A percentile compares a stretch with the other conserved stretches of the same genome.
Evolutionary conservation across 176 grass and related monocot genomes (phyloP).

Genomic region (Ampelocalamus luodianensis): DNA sequence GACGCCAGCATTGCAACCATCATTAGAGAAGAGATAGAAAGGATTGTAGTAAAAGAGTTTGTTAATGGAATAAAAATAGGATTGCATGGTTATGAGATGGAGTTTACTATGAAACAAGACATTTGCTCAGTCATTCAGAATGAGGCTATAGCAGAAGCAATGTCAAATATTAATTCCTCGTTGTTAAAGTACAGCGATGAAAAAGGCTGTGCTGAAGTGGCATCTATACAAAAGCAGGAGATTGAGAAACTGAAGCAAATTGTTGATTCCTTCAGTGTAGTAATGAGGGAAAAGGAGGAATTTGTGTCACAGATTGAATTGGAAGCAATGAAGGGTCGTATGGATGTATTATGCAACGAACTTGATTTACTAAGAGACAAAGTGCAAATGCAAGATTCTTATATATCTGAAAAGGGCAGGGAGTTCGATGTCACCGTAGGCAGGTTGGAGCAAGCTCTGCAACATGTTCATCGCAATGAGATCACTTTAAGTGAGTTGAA

Average conservation of each 20-base stretch:
- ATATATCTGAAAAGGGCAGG: slow-evolving; percentile 47
- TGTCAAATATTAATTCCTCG: slow-evolving; percentile 46
- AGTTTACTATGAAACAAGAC: slow-evolving; percentile 40
- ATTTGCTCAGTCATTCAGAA: slow-evolving; percentile 51
- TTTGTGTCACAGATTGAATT: slow-evolving; percentile 48
- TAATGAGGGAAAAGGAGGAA: slow-evolving; percentile 51
- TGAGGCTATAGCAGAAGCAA: slow-evolving; percentile 45
- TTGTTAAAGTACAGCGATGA: slow-evolving; percentile 37
- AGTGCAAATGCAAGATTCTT: slow-evolving; percentile 49
- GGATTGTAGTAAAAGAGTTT: slow-evolving; percentile 47
- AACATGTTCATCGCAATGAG: slow-evolving; percentile 52
- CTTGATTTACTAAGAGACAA: slow-evolving; percentile 56
- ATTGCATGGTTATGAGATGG: slow-evolving; percentile 49
- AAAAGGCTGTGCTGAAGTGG: slow-evolving; percentile 25
- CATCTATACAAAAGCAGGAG: slow-evolving; percentile 46
- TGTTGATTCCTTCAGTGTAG: slow-evolving; percentile 42
- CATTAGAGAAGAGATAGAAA: slow-evolving; percentile 50
- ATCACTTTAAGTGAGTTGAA: slow-evolving; percentile 41
- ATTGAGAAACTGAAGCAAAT: slow-evolving; percentile 51
- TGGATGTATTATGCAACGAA: slow-evolving; percentile 42
- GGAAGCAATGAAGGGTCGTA: slow-evolving; percentile 32
- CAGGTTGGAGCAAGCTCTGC: slow-evolving; percentile 52
- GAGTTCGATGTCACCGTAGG: slow-evolving; percentile 45
- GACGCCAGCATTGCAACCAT: slow-evolving; percentile 39
- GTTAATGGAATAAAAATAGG: slow-evolving; percentile 41